A percentile compares a stretch with the other conserved stretches of the same genome.
Conservation (phyloP, 768 basidiomycete genomes). For the Collybia sp. region DNA sequence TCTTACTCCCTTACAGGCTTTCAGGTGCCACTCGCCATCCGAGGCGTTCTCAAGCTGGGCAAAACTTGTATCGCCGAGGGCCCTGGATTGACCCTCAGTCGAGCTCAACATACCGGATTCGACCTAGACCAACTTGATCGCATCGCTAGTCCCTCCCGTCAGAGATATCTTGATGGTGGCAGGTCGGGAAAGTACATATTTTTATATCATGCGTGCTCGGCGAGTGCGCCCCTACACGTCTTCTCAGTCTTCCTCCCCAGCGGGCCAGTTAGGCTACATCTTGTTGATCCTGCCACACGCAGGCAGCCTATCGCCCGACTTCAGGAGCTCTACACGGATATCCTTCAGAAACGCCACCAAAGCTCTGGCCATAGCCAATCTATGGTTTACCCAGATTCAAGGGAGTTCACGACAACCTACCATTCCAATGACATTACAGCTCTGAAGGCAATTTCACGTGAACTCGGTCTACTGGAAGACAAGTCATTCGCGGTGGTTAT, state of each 20-base stretch:
- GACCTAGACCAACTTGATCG: constrained; percentile 79
- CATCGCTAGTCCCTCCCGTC: constrained; percentile 48
- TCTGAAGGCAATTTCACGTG: constrained; percentile 82
- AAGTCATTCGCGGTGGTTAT: constrained; percentile 74
- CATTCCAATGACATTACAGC: constrained; percentile 77
- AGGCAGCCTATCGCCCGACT: constrained; percentile 79
- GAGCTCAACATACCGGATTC: constrained; percentile 78
- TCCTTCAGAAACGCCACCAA: constrained; percentile 45
- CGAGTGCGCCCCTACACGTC: constrained; percentile 72
- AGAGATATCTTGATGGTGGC: constrained; percentile 73
- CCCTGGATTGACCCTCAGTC: constrained; percentile 66
- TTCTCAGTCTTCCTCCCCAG: constrained; percentile 82
- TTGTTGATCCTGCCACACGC: constrained; percentile 88
- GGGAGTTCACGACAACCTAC: constrained; percentile 66
- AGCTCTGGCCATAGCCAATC: constrained; percentile 37
- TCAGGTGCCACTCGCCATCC: constrained; percentile 78
- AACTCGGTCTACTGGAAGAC: constrained; percentile 72
- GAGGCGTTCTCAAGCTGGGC: constrained; percentile 80
- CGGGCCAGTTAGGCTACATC: constrained; percentile 68
- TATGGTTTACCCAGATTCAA: constrained; percentile 58
- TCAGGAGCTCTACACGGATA: constrained; percentile 66
- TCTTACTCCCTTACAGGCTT: constrained; percentile 2
- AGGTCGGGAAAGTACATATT: constrained; percentile 72
- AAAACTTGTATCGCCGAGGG: constrained; percentile 73
- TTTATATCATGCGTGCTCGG: constrained; percentile 82